Evolutionary conservation across 169 alveolate species (phyloP), one percentile per base, ranked within the genome.

Genomic region (Nephromyces sp.): DNA sequence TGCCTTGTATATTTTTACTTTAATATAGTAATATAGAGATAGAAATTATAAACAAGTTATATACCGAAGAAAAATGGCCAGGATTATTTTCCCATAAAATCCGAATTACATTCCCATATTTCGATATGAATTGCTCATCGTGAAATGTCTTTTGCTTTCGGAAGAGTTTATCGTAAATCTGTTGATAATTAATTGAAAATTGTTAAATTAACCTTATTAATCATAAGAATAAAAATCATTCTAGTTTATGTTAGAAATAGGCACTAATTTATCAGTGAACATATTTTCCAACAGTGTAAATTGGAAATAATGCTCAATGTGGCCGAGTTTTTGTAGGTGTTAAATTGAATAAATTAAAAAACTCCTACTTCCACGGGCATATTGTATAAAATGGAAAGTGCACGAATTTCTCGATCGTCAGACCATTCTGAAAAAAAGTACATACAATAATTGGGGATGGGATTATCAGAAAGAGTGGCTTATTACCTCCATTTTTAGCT

Each of bases 361-460:
- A n/a, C 15, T n/a, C 57, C 25, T 43, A 43, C 57, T 29, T 69
- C 75, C 24, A 69, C 29, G 8, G 75, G 29, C 6, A 69, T 22
- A 21, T 69, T 68, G 51, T 69, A 69, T 5, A 69, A 62, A 52
- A 69, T 43, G 24, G 75, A 69, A 2, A 69, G 70, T 0, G 75
- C 75, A 8, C 75, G 75, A n/a, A 69, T 53, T 68, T 69, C 75
- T 0, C 75, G 70, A 6, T 69, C 75, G 25, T 69, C 75, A 1
- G 75, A 52, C 75, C 75, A 69, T 24, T 69, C 75, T 69, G 70
- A 15, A 32, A 2, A 30, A 30, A 66, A 6, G 52, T 0, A 28
- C 0, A 21, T 1, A 64, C 68, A 51, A 1, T 15, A 15, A 43
- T 15, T 43, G 57, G 57, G 15, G 57, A 15, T 15, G 57, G 57